Evolutionary conservation across 2,329 filamentous ascomycete genomes (phyloP).

Genomic region (Aureobasidium leucospermi): DNA sequence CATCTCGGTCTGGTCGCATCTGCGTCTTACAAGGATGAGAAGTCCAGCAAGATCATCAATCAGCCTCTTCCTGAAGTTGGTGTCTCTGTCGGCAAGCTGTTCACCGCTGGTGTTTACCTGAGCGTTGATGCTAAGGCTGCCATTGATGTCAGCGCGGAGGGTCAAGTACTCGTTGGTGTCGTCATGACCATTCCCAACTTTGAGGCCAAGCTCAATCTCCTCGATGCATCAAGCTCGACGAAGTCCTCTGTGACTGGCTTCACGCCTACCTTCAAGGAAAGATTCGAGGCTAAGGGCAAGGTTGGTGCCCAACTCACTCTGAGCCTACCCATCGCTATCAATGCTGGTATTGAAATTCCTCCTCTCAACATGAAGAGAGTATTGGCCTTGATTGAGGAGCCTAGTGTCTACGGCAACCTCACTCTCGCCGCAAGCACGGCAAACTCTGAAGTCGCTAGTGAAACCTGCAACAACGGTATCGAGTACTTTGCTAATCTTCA

Average conservation of each 20-base stretch:
- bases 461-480: slow-evolving; percentile 3
- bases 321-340: not conserved
- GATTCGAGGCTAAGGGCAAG: not conserved
- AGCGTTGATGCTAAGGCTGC: not conserved
- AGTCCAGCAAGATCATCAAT: not conserved
- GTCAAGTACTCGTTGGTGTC: not conserved
- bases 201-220: not conserved
- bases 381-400: not conserved
- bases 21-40: not conserved
- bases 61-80: not conserved
- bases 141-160: not conserved
- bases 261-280: not conserved
- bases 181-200: slow-evolving; percentile 3
- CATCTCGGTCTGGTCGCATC: not conserved
- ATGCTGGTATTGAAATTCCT: not conserved
- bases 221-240: not conserved
- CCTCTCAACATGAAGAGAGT: not conserved
- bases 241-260: not conserved
- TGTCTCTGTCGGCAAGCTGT: not conserved
- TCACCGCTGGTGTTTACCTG: not conserved
- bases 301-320: not conserved
- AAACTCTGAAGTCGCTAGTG: not conserved
- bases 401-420: not conserved
- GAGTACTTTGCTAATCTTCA: slow-evolving; percentile 5
- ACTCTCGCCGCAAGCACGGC: not conserved